These are phyloP conservation scores for Chlorella sp. DNA, from an alignment of 139 green algal genomes.

Conservation along the genomic window DNA sequence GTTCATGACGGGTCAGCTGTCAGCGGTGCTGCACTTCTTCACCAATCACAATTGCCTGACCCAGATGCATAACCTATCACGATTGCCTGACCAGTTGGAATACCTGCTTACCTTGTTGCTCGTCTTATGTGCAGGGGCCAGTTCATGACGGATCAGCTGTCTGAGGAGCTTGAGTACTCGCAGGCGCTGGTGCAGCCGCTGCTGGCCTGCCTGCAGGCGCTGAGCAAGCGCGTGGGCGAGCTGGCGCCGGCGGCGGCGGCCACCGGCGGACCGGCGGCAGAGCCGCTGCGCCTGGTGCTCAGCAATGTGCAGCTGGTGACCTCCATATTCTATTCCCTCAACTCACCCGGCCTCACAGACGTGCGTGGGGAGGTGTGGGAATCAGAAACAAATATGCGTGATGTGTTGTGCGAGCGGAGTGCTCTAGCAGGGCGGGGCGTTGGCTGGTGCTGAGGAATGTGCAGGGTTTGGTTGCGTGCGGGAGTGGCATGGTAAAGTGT, in stretches of 20 bases:
- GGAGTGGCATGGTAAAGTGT: too few species aligned
- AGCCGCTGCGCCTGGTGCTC: constrained; percentile 66
- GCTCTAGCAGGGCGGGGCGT: too few species aligned
- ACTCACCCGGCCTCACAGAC: constrained; percentile 92
- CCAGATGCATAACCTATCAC: too few species aligned
- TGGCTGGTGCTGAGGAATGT: too few species aligned
- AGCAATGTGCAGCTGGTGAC: constrained; percentile 70
- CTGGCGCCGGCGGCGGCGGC: background rate
- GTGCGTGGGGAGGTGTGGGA: constrained; percentile 43
- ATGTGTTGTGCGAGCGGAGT: too few species aligned
- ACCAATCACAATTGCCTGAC: too few species aligned
- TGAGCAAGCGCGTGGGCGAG: constrained; percentile 42
- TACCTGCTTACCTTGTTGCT: background rate
- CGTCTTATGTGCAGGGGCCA: constrained; percentile 41
- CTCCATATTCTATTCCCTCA: constrained; percentile 95
- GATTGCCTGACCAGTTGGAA: background rate
- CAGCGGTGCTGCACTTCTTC: constrained; percentile 78
- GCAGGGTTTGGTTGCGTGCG: too few species aligned
- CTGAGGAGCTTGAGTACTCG: constrained; percentile 77
- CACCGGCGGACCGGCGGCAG: constrained; percentile 7
- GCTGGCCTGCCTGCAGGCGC: constrained; percentile 59
- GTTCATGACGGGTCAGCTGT: constrained; percentile 72
- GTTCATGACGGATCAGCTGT: constrained; percentile 72
- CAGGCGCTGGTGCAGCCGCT: constrained; percentile 82
- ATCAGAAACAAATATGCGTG: too few species aligned